Base-by-base conservation (phyloP, 805 yeast genomes). In the Lipomyces anomalus region DNA sequence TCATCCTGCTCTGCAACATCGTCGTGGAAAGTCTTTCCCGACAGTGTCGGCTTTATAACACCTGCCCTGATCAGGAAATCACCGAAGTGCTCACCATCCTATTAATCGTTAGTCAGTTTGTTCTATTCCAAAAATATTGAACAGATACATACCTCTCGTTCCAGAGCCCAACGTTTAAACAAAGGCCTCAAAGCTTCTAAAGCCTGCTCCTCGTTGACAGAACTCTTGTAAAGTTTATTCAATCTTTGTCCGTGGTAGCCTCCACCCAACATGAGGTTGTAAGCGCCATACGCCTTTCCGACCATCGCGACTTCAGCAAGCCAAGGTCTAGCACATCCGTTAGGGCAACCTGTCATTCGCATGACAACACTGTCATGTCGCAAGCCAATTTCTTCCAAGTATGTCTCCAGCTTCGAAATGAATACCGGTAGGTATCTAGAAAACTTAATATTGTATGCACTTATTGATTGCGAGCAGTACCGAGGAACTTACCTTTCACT, bases 271-370 rank as follows among this genome's bases (percentile, higher is more conserved):
- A 89, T 74, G 67, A 90, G 74, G 67, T 90, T 90, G 69, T 90
- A 90, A 16, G 94, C 88, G 42, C 95, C 95, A 53, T 75, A 79
- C 0, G 97, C 96, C 66, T 90, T 90, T 65, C 97, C 97, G 47
- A 90, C 94, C 48, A 88, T 74, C 0, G 97, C 97, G 47, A 90
- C 79, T 66, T 90, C 97, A 3, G 97, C 97, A 42, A 90, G 70
- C 97, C 97, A 90, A 23, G 97, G 97, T 67, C 97, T 80, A 21
- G 97, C 92, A 73, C 97, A 90, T 57, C 97, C 97, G 66, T 90
- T 90, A 44, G 97, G 97, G 75, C 97, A 90, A 46, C 97, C 97
- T 24, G 97, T 90, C 97, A 90, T 89, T 72, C 97, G 80, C 95
- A 90, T 84, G 21, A 88, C 95, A 56, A 90, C 76, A 5, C 95